Base-by-base conservation (phyloP, 106 monocot genomes). In the Cymbidium sinense region DNA sequence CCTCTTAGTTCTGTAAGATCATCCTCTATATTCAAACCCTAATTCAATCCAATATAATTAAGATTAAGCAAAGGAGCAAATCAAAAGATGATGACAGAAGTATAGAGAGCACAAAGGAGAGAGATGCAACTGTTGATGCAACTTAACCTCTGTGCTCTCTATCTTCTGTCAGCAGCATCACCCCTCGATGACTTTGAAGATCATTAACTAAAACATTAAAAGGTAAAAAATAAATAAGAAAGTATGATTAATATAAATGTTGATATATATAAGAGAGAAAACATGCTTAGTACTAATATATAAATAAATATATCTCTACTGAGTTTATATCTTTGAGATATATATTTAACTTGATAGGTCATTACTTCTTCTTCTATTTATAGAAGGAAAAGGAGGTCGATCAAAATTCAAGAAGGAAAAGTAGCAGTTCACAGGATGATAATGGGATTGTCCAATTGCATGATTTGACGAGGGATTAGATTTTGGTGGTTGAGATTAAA, bases 21-120 rank as follows among this genome's bases (percentile, higher is more conserved):
- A 47, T 47, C 47, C 47, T 47, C 47, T 13, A 47, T 13, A 47
- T 47, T 13, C 13, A 13, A 13, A 47, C 0, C 47, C 47, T 47
- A 47, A 47, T 13, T 47, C 47, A 47, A 47, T 15, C 1, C 13
- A 13, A 47, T 0, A 47, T 13, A 13, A 15, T 13, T 47, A 47
- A 47, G 15, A 47, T 47, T 47, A 58, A 21, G 37, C 20, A 36
- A 10, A 71, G 0, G 37, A 39, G 37, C 67, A 23, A 9, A 71
- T 71, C 5, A 71, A 4, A 39, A 70, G 69, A 75, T 71, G 81
- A 81, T 81, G 81, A 81, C 81, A 81, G 81, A 81, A 81, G 81
- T 70, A 81, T 81, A 81, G 81, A 81, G 81, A 81, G 81, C 81
- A 81, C 81, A 77, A 81, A 81, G 81, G 76, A 77, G 52, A 36